Evolutionary conservation across 768 basidiomycete species (phyloP), one percentile per base, ranked within the genome.

Genomic region (Psilocybe cyanescens): DNA sequence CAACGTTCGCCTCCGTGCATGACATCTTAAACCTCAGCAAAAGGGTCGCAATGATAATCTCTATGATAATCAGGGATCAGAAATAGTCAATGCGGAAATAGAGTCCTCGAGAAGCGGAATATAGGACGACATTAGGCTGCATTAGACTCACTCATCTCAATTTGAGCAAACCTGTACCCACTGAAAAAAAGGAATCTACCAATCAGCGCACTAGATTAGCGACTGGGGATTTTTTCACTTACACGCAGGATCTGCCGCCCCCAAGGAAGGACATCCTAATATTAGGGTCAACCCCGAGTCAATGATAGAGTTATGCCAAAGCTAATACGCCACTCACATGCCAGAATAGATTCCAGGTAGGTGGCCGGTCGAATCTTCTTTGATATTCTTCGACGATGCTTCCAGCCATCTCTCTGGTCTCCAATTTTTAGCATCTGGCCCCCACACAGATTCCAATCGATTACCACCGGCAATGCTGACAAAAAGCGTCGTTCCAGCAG

Each of bases 201-300:
- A 5, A 30, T 53, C 46, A 55, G 29, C 28, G 53, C 41, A 48
- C 39, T 28, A 4, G 24, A 52, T 24, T 7, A 51, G 33, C 12
- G 59, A 44, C 8, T 30, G 11, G 29, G 17, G 16, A 41, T 35
- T 41, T 39, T 44, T 35, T n/a, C 6, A 72, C 78, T 73, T 62
- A 83, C 85, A 85, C 77, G 71, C 85, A 86, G 8, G 84, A 80
- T 60, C 84, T 72, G 39, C 76, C 71, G 4, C 85, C 86, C 9
- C 83, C 83, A 30, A 86, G 72, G 68, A 86, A 86, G 9, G 85
- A 81, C 79, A 86, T 77, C 79, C 83, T 85, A 46, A 45, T 58
- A 11, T 19, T 50, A 49, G 14, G 56, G 54, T 37, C 30, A 30
- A 46, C 33, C 45, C 49, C 44, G 35, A 44, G 39, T 56, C 39